These are phyloP conservation scores for Rhizopogon vulgaris DNA, from an alignment of 768 basidiomycete genomes.

Conservation along the genomic window DNA sequence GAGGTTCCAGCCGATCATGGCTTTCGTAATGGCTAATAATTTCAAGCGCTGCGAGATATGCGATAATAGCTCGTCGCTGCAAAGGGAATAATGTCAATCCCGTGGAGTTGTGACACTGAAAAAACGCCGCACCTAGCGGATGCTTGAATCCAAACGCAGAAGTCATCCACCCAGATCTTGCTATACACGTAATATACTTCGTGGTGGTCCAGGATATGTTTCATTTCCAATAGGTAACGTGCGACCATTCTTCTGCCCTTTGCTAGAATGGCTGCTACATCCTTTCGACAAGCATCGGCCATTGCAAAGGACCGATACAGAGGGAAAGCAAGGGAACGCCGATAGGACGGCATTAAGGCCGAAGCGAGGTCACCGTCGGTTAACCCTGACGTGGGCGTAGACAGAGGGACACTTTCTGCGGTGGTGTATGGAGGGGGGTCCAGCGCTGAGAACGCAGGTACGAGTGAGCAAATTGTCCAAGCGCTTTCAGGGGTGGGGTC, in stretches of 20 bases:
- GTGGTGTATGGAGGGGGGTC: constrained; percentile 55
- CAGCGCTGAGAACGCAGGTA: constrained; percentile 77
- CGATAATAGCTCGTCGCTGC: constrained; percentile 54
- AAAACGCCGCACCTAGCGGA: constrained; percentile 52
- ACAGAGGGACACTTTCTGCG: constrained; percentile 10
- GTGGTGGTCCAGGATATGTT: constrained; percentile 69
- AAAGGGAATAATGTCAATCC: constrained; percentile 2
- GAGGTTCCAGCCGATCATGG: constrained; percentile 62
- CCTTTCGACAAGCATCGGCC: constrained; percentile 59
- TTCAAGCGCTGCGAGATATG: constrained; percentile 39
- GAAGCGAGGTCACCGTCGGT: constrained; percentile 41
- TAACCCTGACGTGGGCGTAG: constrained; percentile 22
- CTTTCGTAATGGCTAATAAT: constrained; percentile 42
- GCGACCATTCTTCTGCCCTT: constrained; percentile 58
- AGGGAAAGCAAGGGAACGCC: constrained; percentile 71
- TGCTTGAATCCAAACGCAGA: constrained; percentile 74
- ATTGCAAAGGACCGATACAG: constrained; percentile 74
- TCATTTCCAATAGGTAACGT: constrained; percentile 67
- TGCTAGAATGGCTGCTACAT: constrained; percentile 52
- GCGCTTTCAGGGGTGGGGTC: constrained; percentile 87
- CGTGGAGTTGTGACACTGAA: background rate
- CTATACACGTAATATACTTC: constrained; percentile 87
- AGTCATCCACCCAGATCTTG: constrained; percentile 83
- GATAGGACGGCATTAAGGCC: constrained; percentile 57
- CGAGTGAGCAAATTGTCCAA: constrained; percentile 74